These are phyloP conservation scores for Anthostomella pinea DNA, from an alignment of 2,329 filamentous ascomycete species.

Conservation along the genomic window DNA sequence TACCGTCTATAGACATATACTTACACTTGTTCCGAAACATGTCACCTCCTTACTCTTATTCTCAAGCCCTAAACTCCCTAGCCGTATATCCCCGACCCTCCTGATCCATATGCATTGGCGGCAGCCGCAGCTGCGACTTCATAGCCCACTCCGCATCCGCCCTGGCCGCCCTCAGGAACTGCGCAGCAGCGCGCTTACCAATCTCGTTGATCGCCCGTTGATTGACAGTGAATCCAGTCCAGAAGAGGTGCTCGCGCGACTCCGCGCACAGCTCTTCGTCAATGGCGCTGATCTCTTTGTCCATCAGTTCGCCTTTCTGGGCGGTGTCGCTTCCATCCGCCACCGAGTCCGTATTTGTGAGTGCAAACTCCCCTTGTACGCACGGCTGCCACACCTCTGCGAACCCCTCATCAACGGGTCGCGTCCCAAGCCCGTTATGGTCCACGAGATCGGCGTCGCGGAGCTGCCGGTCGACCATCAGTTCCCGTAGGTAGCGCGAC, in stretches of 20 bases:
- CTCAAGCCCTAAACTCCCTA: no score
- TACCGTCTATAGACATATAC: no score
- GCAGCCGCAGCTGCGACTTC: no score
- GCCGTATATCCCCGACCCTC: not conserved
- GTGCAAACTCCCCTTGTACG: no score
- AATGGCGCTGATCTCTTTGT: conserved; percentile 21
- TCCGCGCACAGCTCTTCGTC: conserved; percentile 37
- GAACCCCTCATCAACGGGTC: conserved; percentile 35
- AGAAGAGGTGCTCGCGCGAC: conserved; percentile 50
- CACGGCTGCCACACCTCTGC: conserved; percentile 44
- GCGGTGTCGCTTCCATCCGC: no score
- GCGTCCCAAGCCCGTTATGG: conserved; percentile 40
- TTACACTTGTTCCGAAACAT: no score
- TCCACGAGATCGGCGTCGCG: conserved; percentile 41
- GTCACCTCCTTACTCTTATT: no score
- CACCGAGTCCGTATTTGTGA: no score
- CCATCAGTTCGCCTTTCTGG: no score
- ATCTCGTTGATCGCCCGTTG: conserved; percentile 34
- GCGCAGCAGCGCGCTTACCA: conserved; percentile 27
- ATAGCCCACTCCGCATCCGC: conserved; percentile 17
- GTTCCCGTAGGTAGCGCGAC: conserved; percentile 39
- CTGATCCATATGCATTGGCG: not conserved
- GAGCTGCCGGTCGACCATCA: conserved; percentile 48
- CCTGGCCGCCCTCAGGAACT: conserved; percentile 18
- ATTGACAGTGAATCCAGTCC: conserved; percentile 47